phyloP scores from a whole-genome alignment of 345 rosid species.

The Gossypium australe region DNA sequence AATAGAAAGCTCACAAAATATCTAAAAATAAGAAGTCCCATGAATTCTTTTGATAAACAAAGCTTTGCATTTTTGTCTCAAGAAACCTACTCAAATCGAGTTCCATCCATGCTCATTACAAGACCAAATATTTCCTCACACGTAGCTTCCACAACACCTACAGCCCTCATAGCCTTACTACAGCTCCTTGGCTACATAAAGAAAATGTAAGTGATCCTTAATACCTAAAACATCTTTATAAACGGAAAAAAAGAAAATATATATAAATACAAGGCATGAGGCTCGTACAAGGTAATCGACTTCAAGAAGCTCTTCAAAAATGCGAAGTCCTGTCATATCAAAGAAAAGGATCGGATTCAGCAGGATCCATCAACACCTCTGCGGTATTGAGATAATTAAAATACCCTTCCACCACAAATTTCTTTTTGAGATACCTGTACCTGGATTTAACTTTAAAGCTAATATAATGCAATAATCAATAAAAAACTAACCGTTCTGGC shows the following conservation, averaged over 20 bases:
- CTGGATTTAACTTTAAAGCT: slow-evolving; percentile 6
- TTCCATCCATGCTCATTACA: slow-evolving; percentile 99
- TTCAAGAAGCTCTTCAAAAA: slow-evolving; percentile 99
- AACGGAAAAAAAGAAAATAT: slow-evolving; percentile 3
- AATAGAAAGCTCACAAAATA: not conserved
- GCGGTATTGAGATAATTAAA: slow-evolving; percentile 6
- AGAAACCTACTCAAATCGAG: slow-evolving; percentile 93
- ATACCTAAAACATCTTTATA: slow-evolving; percentile 17
- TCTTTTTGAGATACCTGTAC: not conserved
- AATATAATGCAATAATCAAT: slow-evolving; percentile 5
- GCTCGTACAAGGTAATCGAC: slow-evolving; percentile 91
- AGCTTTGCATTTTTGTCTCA: not conserved
- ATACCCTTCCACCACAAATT: not conserved
- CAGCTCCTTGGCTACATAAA: slow-evolving; percentile 95
- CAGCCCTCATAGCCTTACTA: slow-evolving; percentile 99
- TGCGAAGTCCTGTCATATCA: slow-evolving; percentile 80
- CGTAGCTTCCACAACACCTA: slow-evolving; percentile 94
- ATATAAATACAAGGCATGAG: not conserved
- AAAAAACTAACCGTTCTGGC: slow-evolving; percentile 78
- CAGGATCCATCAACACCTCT: slow-evolving; percentile 10
- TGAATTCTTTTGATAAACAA: not conserved
- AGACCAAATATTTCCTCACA: slow-evolving; percentile 98
- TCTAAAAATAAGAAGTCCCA: not conserved
- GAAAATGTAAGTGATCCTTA: slow-evolving; percentile 23
- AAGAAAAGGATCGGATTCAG: slow-evolving; percentile 10